A percentile compares a stretch with the other conserved stretches of the same genome.
phyloP scores from a whole-genome alignment of 139 green algal genomes.

The Coelastrella sp. region DNA sequence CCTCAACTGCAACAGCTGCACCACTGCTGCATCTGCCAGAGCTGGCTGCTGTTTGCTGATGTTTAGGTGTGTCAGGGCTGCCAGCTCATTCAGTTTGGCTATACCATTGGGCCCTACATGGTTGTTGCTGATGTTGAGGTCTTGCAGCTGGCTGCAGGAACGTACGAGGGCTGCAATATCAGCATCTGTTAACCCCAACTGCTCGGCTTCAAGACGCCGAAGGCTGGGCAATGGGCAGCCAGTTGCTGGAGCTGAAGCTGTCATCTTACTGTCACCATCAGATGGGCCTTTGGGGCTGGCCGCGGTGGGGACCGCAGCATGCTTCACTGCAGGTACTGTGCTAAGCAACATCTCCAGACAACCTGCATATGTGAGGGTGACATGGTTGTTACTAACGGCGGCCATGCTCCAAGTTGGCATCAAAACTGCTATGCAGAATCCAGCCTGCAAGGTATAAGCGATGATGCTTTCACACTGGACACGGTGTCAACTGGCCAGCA shows the following conservation, averaged over 20 bases:
- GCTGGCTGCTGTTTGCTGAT: slow-evolving; percentile 9
- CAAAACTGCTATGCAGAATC: too few species aligned
- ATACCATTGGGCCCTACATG: not conserved
- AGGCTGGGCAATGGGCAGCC: not conserved
- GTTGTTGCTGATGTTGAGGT: slow-evolving; percentile 5
- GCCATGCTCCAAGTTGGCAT: too few species aligned
- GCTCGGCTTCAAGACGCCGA: not conserved
- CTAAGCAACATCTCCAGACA: too few species aligned
- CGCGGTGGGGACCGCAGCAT: too few species aligned
- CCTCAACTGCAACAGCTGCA: slow-evolving; percentile 10
- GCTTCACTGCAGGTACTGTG: too few species aligned
- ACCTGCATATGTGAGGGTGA: too few species aligned
- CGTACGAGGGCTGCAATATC: not conserved
- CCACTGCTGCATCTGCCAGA: not conserved
- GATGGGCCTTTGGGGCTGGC: too few species aligned
- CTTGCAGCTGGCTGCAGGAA: not conserved
- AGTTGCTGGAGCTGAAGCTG: not conserved
- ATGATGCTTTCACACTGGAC: too few species aligned
- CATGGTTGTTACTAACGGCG: too few species aligned
- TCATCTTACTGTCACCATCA: too few species aligned
- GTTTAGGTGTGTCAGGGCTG: slow-evolving; percentile 2
- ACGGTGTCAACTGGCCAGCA: too few species aligned
- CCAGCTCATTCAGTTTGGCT: not conserved
- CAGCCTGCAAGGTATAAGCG: too few species aligned
- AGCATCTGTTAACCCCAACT: not conserved